phyloP scores from a whole-genome alignment of 352 stramenopile species.

The Pythium aristosporum region DNA sequence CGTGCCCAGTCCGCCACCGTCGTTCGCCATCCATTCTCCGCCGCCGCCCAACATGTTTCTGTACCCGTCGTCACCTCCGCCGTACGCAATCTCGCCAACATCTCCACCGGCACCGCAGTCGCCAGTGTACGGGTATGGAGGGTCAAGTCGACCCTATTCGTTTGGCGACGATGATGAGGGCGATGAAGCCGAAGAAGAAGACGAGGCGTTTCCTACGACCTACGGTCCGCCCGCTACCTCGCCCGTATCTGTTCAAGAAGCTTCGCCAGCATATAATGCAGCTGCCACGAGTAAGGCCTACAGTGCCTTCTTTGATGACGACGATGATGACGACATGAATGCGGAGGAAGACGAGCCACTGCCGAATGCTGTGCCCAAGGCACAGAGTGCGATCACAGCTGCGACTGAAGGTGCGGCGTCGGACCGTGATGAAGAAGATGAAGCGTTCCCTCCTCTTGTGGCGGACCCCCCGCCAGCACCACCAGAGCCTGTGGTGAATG shows the following conservation, averaged over 20 bases:
- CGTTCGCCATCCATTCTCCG: slow-evolving; percentile 11
- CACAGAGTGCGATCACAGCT: neutral
- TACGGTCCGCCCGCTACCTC: slow-evolving; percentile 33
- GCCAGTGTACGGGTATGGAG: slow-evolving; percentile 2
- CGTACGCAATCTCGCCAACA: slow-evolving; percentile 11
- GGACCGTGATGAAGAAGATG: slow-evolving; percentile 34
- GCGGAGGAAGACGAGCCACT: slow-evolving; percentile 65
- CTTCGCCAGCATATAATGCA: slow-evolving; percentile 44
- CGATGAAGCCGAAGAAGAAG: slow-evolving; percentile 68
- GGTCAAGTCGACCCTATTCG: neutral
- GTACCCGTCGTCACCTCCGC: slow-evolving; percentile 8
- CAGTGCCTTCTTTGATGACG: slow-evolving; percentile 70
- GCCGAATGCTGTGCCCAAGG: slow-evolving; percentile 15
- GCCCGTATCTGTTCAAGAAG: slow-evolving; percentile 14
- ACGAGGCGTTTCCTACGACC: slow-evolving; percentile 67
- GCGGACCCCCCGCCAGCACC: neutral
- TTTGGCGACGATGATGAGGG: slow-evolving; percentile 28
- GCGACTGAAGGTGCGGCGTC: slow-evolving; percentile 4
- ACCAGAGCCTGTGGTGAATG: neutral
- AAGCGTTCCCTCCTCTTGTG: slow-evolving; percentile 28
- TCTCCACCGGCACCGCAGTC: slow-evolving; percentile 13
- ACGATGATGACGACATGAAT: slow-evolving; percentile 42
- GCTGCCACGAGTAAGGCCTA: slow-evolving; percentile 66
- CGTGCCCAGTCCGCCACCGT: slow-evolving; percentile 7
- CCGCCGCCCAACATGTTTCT: slow-evolving; percentile 5